These are phyloP conservation scores for Lachancea meyersii DNA, from an alignment of 805 yeast genomes.

Conservation along the genomic window DNA sequence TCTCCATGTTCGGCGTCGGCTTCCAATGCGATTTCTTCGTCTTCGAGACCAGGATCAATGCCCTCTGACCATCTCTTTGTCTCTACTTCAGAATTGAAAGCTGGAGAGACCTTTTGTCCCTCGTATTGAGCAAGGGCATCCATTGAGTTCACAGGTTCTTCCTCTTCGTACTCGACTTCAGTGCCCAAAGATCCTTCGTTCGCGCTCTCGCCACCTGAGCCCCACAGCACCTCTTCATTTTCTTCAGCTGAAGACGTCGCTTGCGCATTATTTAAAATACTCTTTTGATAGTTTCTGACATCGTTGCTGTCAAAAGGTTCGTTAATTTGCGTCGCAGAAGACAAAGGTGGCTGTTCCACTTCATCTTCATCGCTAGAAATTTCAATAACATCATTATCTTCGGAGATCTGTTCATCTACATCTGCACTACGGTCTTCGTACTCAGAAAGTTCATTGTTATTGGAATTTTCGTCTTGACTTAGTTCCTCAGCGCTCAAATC, in stretches of 20 bases:
- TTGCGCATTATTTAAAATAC: neutral
- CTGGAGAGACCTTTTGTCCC: neutral
- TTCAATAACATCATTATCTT: neutral
- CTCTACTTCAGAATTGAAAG: neutral
- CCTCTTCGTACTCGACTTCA: neutral
- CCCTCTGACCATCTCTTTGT: neutral
- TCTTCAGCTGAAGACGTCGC: neutral
- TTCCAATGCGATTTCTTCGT: neutral
- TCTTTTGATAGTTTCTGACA: too few relatives aligned
- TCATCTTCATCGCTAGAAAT: constrained; percentile 4
- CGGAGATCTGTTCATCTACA: neutral
- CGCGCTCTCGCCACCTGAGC: neutral
- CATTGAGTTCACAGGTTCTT: too few relatives aligned
- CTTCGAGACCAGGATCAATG: neutral
- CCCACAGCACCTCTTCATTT: neutral
- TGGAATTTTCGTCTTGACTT: neutral
- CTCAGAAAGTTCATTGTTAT: neutral
- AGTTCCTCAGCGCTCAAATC: neutral
- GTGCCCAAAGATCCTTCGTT: neutral
- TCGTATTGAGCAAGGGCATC: too few relatives aligned
- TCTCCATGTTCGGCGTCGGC: neutral
- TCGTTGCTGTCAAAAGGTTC: neutral
- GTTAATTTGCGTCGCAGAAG: neutral
- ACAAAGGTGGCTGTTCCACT: neutral
- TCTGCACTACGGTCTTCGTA: neutral